A percentile compares a stretch with the other conserved stretches of the same genome.
These are phyloP conservation scores for Saccharomyces cerevisiae DNA, from an alignment of 805 yeast genomes.

Conservation along the genomic window DNA sequence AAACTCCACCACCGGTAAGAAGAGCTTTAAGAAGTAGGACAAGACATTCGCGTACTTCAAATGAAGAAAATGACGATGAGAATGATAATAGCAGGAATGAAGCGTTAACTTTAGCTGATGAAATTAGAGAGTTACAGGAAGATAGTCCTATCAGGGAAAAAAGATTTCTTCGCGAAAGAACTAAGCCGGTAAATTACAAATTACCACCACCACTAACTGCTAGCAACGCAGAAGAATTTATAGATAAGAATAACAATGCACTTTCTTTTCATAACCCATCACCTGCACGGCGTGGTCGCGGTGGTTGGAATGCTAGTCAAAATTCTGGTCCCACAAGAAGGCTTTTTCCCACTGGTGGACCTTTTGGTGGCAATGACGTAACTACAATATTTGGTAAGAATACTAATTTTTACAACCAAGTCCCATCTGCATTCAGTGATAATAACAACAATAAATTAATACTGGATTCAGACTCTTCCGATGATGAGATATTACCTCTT, in stretches of 20 bases:
- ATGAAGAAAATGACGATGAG: constrained; percentile 18
- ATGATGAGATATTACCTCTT: constrained; percentile 47
- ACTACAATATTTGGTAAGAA: constrained; percentile 70
- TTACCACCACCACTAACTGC: constrained; percentile 70
- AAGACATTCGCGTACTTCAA: constrained; percentile 12
- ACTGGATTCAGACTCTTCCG: constrained; percentile 53
- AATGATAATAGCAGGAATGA: constrained; percentile 20
- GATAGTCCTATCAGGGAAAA: constrained; percentile 49
- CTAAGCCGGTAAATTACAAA: constrained; percentile 70
- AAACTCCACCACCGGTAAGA: constrained; percentile 10
- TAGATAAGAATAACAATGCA: constrained; percentile 14
- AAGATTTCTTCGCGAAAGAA: constrained; percentile 51
- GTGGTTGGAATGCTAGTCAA: constrained; percentile 33
- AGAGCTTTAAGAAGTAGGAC: constrained; percentile 22
- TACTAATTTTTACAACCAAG: constrained; percentile 33
- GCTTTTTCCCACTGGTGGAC: constrained; percentile 89
- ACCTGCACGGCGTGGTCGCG: constrained; percentile 32
- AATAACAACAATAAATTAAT: constrained; percentile 24
- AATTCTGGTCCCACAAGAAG: constrained; percentile 50
- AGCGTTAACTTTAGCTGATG: constrained; percentile 45
- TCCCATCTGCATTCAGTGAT: constrained; percentile 12
- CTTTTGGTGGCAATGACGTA: constrained; percentile 95
- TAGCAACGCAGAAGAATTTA: constrained; percentile 29
- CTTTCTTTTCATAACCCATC: constrained; percentile 16
- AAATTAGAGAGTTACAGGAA: constrained; percentile 55